Evolutionary conservation across 1,139 yeast species (phyloP).

Genomic region (Candida mesenterica): DNA sequence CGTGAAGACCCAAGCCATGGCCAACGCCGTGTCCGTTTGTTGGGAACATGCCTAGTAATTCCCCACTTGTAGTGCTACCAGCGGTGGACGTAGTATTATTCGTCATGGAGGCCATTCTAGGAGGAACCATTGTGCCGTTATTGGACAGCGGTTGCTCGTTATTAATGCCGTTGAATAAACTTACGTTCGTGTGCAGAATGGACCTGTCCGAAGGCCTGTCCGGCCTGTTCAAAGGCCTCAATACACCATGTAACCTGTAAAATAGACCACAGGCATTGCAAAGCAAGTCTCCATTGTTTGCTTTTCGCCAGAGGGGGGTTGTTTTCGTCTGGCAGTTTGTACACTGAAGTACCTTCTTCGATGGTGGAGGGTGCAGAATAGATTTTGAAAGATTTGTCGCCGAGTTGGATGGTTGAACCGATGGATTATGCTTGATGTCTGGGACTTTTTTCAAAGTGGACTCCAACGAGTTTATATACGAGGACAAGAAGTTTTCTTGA

Average conservation of each 20-base stretch:
- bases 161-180: constrained; percentile 22
- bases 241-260: constrained; percentile 45
- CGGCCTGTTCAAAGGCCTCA: constrained; percentile 36
- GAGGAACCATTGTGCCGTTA: constrained; percentile 2
- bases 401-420: constrained; percentile 3
- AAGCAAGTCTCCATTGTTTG: constrained; percentile 43
- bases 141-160: not conserved
- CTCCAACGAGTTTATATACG: constrained; percentile 42
- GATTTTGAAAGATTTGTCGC: not conserved
- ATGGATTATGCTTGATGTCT: not conserved
- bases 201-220: constrained; percentile 6
- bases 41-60: not conserved
- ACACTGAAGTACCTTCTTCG: constrained; percentile 36
- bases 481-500: constrained; percentile 32
- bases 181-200: constrained; percentile 11
- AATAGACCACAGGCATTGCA: constrained; percentile 52
- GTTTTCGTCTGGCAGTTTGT: constrained; percentile 47
- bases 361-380: not conserved
- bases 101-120: not conserved
- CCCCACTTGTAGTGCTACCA: constrained; percentile 1
- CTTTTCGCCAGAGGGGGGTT: constrained; percentile 48
- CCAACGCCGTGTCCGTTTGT: not conserved
- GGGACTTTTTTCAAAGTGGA: constrained; percentile 25
- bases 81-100: not conserved
- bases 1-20: too few species aligned